Conservation (phyloP, 768 basidiomycete genomes). For the Paxillus rubicundulus region DNA sequence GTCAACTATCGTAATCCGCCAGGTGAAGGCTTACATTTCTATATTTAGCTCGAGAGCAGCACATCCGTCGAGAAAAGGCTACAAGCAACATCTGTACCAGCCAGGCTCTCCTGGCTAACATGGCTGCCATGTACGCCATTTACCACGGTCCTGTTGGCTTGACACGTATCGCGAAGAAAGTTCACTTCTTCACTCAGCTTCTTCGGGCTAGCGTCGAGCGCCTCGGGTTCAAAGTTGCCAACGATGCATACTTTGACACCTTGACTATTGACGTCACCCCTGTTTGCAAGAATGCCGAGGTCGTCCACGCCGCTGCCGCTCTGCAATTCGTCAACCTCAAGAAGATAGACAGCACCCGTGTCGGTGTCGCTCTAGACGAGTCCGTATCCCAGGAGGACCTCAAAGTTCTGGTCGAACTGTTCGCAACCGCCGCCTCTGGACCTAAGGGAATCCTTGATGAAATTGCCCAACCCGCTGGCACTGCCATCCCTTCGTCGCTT, state of each 20-base stretch:
- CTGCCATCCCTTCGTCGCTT: constrained; percentile 52
- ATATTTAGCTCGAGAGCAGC: constrained; percentile 83
- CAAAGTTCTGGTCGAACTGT: constrained; percentile 75
- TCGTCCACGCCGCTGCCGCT: constrained; percentile 67
- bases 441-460: constrained; percentile 45
- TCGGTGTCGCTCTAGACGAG: constrained; percentile 94
- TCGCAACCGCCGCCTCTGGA: constrained; percentile 61
- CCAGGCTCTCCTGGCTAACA: constrained; percentile 96
- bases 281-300: constrained; percentile 51
- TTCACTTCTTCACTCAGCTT: constrained; percentile 84
- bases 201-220: constrained; percentile 64
- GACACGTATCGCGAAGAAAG: constrained; percentile 79
- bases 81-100: constrained; percentile 99
- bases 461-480: constrained; percentile 40
- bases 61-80: constrained; percentile 96
- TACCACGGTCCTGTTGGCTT: constrained; percentile 94
- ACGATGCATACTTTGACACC: constrained; percentile 87
- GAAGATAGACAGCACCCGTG: constrained; percentile 62
- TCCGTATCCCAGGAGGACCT: constrained; percentile 77
- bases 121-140: constrained; percentile 98
- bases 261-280: constrained; percentile 72
- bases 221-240: constrained; percentile 72
- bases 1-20: constrained; percentile 25
- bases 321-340: constrained; percentile 82
- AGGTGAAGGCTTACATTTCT: constrained; percentile 7